Conservation (phyloP, 2,329 filamentous ascomycete genomes). For the Hymenoscyphus scutula region DNA sequence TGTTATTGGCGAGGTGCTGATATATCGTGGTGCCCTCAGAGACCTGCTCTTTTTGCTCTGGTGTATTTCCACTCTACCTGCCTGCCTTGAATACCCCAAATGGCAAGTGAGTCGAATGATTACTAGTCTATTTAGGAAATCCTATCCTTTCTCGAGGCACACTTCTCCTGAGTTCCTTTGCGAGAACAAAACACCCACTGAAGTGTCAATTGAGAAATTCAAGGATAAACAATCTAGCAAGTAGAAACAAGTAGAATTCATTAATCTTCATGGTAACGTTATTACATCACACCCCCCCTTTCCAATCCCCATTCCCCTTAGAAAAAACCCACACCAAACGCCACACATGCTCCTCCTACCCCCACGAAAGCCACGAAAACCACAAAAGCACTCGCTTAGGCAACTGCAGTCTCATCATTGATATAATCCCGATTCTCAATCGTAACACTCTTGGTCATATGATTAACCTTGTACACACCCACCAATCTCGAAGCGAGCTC, state of each 20-base stretch:
- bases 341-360: not conserved
- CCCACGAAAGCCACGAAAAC: too few relatives aligned
- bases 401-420: slow-evolving; percentile 19
- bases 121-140: too few relatives aligned
- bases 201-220: too few relatives aligned
- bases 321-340: not conserved
- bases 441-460: slow-evolving; percentile 93
- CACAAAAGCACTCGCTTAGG: not conserved
- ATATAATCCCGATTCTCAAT: slow-evolving; percentile 82
- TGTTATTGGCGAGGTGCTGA: too few relatives aligned
- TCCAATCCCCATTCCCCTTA: not conserved
- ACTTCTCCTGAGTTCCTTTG: too few relatives aligned
- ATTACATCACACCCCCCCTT: not conserved
- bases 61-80: too few relatives aligned
- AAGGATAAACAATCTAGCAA: not conserved
- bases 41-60: too few relatives aligned
- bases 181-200: too few relatives aligned
- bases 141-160: too few relatives aligned
- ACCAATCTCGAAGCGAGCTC: slow-evolving; percentile 93
- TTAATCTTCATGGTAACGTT: slow-evolving; percentile 6
- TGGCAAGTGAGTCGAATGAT: too few relatives aligned
- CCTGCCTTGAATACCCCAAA: too few relatives aligned
- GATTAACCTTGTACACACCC: slow-evolving; percentile 98
- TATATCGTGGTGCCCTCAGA: too few relatives aligned
- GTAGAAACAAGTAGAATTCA: not conserved